These are phyloP conservation scores for Guillardia theta DNA, from an alignment of 78 protist species.

Conservation along the genomic window DNA sequence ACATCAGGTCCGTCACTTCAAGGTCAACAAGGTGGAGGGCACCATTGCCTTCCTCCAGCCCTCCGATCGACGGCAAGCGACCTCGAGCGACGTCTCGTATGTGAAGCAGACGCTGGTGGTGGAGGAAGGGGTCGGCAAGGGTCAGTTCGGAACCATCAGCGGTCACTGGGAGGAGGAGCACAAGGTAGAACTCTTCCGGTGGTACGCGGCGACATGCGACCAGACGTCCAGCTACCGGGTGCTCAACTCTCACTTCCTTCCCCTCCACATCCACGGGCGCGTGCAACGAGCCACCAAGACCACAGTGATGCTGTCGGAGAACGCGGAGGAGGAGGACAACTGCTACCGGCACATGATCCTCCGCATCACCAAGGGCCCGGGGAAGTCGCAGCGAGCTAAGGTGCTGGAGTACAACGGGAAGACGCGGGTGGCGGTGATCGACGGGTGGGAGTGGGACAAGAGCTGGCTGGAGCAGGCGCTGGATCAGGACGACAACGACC, in stretches of 20 bases:
- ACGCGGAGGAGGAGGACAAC: background rate
- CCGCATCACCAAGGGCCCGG: background rate
- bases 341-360: background rate
- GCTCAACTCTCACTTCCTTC: background rate
- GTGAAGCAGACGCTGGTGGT: too few species aligned
- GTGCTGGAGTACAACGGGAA: background rate
- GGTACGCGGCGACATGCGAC: background rate
- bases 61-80: too few species aligned
- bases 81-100: too few species aligned
- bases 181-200: background rate
- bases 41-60: background rate
- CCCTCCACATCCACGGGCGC: background rate
- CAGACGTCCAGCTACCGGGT: background rate
- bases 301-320: background rate
- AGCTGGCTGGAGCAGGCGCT: background rate
- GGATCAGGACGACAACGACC: background rate
- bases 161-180: background rate
- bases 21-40: background rate
- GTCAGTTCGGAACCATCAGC: too few species aligned
- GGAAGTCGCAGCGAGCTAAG: background rate
- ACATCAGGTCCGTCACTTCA: background rate
- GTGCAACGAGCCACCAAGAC: background rate
- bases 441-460: background rate
- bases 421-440: background rate
- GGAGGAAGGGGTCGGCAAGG: too few species aligned